Evolutionary conservation across 306 rosid species (phyloP), one percentile per base, ranked within the genome.

Genomic region (Glycine tomentella): DNA sequence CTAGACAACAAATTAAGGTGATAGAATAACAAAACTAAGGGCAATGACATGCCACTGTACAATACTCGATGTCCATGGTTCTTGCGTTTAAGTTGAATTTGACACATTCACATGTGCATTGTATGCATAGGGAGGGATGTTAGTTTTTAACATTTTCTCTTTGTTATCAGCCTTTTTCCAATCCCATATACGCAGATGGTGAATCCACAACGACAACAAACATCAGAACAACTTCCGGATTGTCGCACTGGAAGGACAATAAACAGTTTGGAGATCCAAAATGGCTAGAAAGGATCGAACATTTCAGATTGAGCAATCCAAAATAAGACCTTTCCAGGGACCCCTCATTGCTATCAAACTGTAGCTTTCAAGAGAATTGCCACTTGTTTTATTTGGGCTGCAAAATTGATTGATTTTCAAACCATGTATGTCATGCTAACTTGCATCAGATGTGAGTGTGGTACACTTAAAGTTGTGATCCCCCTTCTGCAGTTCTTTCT

Each of bases 371-470:
- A 33, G 75, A 7, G 15, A 76, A 31, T 15, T 50, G 71, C 2
- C 20, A 38, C 59, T 45, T 42, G 20, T 46, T 61, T 66, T 63
- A 65, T 80, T 70, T 75, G 17, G 46, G 80, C 65, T 12, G 72
- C 84, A 82, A 89, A 82, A 80, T 68, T 76, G 31, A 25, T 25
- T 25, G 84, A 12, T 63, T 84, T 34, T 95, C 91, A 95, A 67
- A 95, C 99, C 99, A 95, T 95, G 84, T 95, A 95, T 64, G 97
- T 91, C 99, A 95, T 95, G 82, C 97, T 94, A 69, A 95, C 99
- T 90, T 95, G 99, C 90, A 95, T 91, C 81, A 95, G 88, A 84
- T 95, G 84, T 10, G 99, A 88, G 84, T 95, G 99, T 46, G 97
- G 99, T 52, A 95, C 99, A 36, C 97, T 95, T 85, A 93, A 84